phyloP scores from a whole-genome alignment of 371 early-diverging fungal species.

The Nematocida major region DNA sequence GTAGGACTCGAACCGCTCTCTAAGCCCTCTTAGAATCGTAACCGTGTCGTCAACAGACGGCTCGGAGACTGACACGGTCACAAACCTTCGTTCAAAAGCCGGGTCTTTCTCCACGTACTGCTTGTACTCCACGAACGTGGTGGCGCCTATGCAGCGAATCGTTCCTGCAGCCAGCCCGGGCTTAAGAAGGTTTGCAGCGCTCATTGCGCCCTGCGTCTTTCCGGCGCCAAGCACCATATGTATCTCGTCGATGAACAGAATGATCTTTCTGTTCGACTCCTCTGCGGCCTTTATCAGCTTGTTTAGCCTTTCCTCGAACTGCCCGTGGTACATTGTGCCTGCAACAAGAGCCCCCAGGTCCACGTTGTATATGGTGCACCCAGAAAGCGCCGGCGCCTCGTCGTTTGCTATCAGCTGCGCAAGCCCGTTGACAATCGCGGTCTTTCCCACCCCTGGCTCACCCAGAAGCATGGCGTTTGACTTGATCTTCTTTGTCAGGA shows the following conservation, averaged over 20 bases:
- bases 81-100: conserved; percentile 77
- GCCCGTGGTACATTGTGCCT: conserved; percentile 82
- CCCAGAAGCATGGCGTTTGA: conserved; percentile 82
- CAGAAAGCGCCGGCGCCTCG: conserved; percentile 80
- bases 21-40: conserved; percentile 74
- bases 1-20: conserved; percentile 74
- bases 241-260: conserved; percentile 96
- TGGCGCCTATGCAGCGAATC: conserved; percentile 76
- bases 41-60: conserved; percentile 76
- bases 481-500: conserved; percentile 73
- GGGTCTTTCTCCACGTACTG: conserved; percentile 75
- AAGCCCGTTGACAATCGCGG: conserved; percentile 68
- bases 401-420: conserved; percentile 87
- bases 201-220: conserved; percentile 75
- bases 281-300: conserved; percentile 87
- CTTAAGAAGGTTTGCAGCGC: conserved; percentile 79
- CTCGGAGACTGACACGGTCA: conserved; percentile 72
- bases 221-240: conserved; percentile 80
- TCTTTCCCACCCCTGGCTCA: conserved; percentile 71
- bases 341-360: conserved; percentile 89
- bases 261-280: conserved; percentile 72
- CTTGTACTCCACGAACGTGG: conserved; percentile 77
- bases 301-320: conserved; percentile 95
- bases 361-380: conserved; percentile 74
- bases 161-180: conserved; percentile 74